Evolutionary conservation across 306 rosid species (phyloP), one percentile per base, ranked within the genome.

Genomic region (Lathyrus oleraceus): DNA sequence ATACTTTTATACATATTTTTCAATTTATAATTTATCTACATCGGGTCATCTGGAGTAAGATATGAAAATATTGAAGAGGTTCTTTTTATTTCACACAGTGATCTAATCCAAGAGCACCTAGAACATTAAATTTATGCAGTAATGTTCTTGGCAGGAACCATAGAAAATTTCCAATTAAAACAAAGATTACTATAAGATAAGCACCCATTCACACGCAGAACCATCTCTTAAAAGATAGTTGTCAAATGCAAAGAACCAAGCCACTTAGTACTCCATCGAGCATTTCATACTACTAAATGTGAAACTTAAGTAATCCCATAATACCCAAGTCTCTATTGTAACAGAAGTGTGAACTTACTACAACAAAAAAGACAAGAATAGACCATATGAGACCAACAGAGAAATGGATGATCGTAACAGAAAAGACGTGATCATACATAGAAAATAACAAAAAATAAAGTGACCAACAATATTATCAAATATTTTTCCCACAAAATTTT

Each of bases 381-480:
- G 1, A 38, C 15, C 48, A 35, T 17, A 35, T 7, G 62, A 54
- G 19, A 27, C 48, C 23, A 59, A 51, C 21, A 21, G 43, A 30
- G 32, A 38, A 35, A 49, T 21, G 43, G 17, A 39, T 38, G 40
- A 10, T 7, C 13, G 57, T 21, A 63, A 49, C 25, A 1, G 38
- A 72, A 48, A 72, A 73, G 64, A 40, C 47, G 8, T 7, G 48
- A 39, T 39, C 21, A 42, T 30, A 38, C 39, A 35, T 42, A 40
- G 54, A 70, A 21, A 65, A 38, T 65, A 8, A 17, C 59, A 10
- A 5, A 23, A 53, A 40, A 40, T 61, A 52, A 14, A n/a, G 74
- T 27, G 16, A 27, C 42, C 47, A 54, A 20, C 42, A 44, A 38
- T 42, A 38, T 30, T 9, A 17, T 66, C 70, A 51, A 40, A 51